phyloP scores from a whole-genome alignment of 192 early-diverging fungal species.

The Podila clonocystis region DNA sequence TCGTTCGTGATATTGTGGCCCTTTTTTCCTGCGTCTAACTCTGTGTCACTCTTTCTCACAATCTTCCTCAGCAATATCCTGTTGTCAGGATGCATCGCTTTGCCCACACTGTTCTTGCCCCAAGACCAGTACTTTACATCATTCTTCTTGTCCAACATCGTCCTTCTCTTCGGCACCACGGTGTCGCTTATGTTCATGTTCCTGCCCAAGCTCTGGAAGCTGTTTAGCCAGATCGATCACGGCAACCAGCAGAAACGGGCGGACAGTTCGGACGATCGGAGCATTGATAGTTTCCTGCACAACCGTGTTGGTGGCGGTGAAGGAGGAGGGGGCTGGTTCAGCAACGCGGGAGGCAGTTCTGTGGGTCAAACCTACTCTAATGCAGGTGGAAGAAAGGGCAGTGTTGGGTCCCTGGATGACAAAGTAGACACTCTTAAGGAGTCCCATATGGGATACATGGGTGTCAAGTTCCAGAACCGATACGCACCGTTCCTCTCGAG shows the following conservation, averaged over 20 bases:
- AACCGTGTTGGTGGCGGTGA: constrained; percentile 8
- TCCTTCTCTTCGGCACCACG: constrained; percentile 56
- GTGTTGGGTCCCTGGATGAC: constrained; percentile 16
- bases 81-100: constrained; percentile 37
- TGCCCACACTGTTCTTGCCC: constrained; percentile 48
- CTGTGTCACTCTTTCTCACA: neutral
- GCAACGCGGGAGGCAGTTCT: neutral
- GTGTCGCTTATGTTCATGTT: constrained; percentile 62
- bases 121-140: constrained; percentile 56
- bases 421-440: constrained; percentile 33
- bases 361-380: neutral
- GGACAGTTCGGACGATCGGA: constrained; percentile 11
- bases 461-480: constrained; percentile 52
- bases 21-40: no score
- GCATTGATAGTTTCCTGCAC: constrained; percentile 18
- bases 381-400: constrained; percentile 18
- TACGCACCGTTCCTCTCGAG: constrained; percentile 56
- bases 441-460: constrained; percentile 58
- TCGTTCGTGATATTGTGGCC: neutral
- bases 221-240: constrained; percentile 35
- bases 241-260: neutral
- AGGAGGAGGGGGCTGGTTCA: neutral
- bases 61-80: constrained; percentile 36
- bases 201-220: constrained; percentile 54
- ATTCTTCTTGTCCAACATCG: constrained; percentile 56